Evolutionary conservation across 2,329 filamentous ascomycete species (phyloP), one percentile per base, ranked within the genome.

Genomic region (Sporothrix pseudoabietina): DNA sequence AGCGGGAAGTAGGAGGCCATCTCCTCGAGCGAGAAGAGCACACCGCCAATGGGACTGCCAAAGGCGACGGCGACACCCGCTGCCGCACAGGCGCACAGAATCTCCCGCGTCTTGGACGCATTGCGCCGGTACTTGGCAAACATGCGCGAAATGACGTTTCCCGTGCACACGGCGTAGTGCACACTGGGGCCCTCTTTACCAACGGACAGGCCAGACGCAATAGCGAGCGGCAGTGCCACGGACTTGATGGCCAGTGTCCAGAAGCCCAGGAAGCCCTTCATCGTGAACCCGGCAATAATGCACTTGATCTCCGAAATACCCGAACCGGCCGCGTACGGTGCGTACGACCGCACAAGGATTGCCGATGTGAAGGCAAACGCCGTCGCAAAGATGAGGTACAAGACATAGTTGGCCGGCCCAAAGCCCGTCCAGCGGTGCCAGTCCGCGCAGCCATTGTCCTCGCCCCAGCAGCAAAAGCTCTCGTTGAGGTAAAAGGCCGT

Each of bases 221-320:
- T 99, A 59, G 95, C 93, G 61, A 99, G 85, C 0, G 96, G 96
- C 66, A 99, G 85, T 32, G 92, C 93, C 72, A 98, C 89, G 0
- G 94, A 97, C 83, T 99, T 99, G 83, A 99, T 98, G 74, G 96
- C 82, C 44, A 99, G 85, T 5, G 96, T 98, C 88, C 94, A 94
- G 78, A 91, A 91, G 26, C 95, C 94, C 19, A 99, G 87, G 79
- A 99, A 99, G 0, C 94, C 96, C 82, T 98, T 98, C 96, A 99
- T 99, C 69, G 98, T 93, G 80, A 99, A 99, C 3, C 96, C 96
- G 4, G 95, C 96, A 79, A 99, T 97, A 80, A 99, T 98, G 82
- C 94, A 97, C 82, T 99, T 99, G 86, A 99, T 99, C 84, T 99
- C 96, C 14, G 94, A 98, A 74, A 99, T 99, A 55, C 96, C 96